Evolutionary conservation across 2,329 filamentous ascomycete genomes (phyloP).

Genomic region (Talaromyces sp.): DNA sequence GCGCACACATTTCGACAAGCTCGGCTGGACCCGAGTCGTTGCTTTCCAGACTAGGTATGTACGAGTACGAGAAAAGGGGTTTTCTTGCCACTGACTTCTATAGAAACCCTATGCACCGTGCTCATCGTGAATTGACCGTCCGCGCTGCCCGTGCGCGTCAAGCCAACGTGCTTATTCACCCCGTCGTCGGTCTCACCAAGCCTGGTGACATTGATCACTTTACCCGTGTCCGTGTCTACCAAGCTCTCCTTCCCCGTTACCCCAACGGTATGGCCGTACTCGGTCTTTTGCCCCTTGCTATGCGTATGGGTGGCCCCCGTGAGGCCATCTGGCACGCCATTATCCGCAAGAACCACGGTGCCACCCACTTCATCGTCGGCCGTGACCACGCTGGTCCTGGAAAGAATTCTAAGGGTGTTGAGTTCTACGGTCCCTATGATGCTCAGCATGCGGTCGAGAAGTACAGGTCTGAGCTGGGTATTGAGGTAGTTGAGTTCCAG

Average conservation of each 20-base stretch:
- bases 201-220: constrained; percentile 99
- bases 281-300: constrained; percentile 88
- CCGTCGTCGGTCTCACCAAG: constrained; percentile 96
- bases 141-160: constrained; percentile 92
- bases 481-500: constrained; percentile 98
- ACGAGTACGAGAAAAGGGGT: neutral
- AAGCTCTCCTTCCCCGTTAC: constrained; percentile 92
- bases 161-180: constrained; percentile 98
- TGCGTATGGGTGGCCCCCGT: constrained; percentile 98
- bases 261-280: constrained; percentile 99
- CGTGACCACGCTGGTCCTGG: constrained; percentile 97
- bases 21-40: constrained; percentile 95
- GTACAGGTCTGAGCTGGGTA: constrained; percentile 93
- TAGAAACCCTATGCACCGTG: constrained; percentile 97
- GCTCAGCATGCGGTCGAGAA: constrained; percentile 95
- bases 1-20: constrained; percentile 96
- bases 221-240: constrained; percentile 97
- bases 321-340: constrained; percentile 99
- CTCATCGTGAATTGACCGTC: constrained; percentile 95
- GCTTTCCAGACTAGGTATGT: constrained; percentile 81
- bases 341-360: constrained; percentile 99
- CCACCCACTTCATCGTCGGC: constrained; percentile 98
- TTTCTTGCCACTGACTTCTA: neutral
- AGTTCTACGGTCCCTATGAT: constrained; percentile 98
- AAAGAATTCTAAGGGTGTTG: constrained; percentile 94